Percentiles rank a stretch among this genome's conserved stretches.
Evolutionary conservation across 192 early-diverging fungal species (phyloP).

Genomic region (Coemansia sp.): DNA sequence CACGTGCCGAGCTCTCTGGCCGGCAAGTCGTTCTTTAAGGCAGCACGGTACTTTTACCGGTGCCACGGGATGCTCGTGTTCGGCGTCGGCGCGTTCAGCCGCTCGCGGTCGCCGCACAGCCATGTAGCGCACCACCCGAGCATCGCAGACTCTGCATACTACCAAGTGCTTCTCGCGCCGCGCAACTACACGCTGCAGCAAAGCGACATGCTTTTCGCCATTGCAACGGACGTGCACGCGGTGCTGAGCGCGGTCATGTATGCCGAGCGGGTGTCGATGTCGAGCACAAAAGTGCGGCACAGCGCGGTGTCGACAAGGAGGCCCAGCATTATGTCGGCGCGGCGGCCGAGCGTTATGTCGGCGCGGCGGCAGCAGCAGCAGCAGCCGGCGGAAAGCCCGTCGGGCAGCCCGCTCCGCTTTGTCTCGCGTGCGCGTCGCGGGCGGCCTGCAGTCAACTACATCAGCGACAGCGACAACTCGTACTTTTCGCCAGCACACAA

Average conservation of each 20-base stretch:
- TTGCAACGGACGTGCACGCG: slow-evolving; percentile 42
- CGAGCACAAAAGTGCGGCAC: slow-evolving; percentile 10
- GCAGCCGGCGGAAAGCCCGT: slow-evolving; percentile 1
- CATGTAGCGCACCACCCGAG: slow-evolving; percentile 29
- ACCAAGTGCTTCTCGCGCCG: slow-evolving; percentile 44
- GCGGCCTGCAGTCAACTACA: slow-evolving; percentile 17
- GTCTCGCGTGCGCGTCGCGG: not conserved
- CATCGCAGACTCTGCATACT: slow-evolving; percentile 12
- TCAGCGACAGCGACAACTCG: slow-evolving; percentile 38
- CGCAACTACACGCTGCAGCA: slow-evolving; percentile 37
- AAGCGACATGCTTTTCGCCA: slow-evolving; percentile 48
- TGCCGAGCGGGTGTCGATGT: slow-evolving; percentile 41
- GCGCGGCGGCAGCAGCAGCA: not conserved
- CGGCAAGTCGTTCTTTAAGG: slow-evolving; percentile 48
- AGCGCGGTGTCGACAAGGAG: not conserved
- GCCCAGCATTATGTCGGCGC: not conserved
- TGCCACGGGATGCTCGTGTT: slow-evolving; percentile 45
- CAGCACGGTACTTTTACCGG: slow-evolving; percentile 43
- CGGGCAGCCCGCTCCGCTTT: not conserved
- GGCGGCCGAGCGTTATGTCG: not conserved
- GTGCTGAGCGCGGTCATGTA: slow-evolving; percentile 34
- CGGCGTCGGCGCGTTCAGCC: slow-evolving; percentile 39
- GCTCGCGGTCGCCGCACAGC: slow-evolving; percentile 7
- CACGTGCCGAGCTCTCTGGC: slow-evolving; percentile 33
- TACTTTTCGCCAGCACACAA: not conserved